Conservation (phyloP, 2,329 filamentous ascomycete species). For the Fusarium coffeatum region DNA sequence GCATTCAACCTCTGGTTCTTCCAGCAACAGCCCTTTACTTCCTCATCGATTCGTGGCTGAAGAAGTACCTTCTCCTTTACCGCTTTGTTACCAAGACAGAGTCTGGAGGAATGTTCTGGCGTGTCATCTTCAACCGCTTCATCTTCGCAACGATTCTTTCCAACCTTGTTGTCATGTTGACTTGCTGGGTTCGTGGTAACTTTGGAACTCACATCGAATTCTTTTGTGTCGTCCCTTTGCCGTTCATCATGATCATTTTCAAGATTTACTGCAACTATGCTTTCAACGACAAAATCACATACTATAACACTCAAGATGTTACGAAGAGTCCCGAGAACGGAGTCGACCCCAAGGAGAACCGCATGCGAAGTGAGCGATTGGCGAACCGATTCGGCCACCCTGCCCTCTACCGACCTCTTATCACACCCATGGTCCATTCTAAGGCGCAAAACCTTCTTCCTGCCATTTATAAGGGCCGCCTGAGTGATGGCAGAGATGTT, state of each 20-base stretch:
- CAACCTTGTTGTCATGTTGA: conserved; percentile 81
- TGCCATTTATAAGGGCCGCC: conserved; percentile 85
- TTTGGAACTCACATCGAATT: conserved; percentile 67
- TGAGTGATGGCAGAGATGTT: conserved; percentile 73
- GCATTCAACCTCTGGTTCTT: conserved; percentile 87
- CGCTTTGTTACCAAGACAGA: conserved; percentile 97
- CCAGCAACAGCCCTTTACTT: conserved; percentile 92
- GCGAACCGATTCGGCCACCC: conserved; percentile 89
- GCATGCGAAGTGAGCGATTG: conserved; percentile 73
- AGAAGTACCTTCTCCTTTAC: conserved; percentile 95
- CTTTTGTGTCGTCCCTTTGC: conserved; percentile 77
- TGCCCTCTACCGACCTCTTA: conserved; percentile 86
- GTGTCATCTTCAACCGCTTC: conserved; percentile 91
- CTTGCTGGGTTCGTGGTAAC: conserved; percentile 77
- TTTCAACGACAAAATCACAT: conserved; percentile 85
- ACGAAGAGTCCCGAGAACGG: conserved; percentile 58
- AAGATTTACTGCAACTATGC: conserved; percentile 82
- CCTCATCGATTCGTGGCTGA: conserved; percentile 84
- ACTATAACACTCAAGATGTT: conserved; percentile 76
- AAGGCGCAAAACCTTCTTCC: conserved; percentile 88
- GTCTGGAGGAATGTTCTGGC: conserved; percentile 93
- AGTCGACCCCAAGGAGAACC: conserved; percentile 61
- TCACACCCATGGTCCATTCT: conserved; percentile 94
- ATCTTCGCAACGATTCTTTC: conserved; percentile 83
- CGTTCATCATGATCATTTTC: conserved; percentile 82